Evolutionary conservation across 495 filamentous ascomycete genomes (phyloP), one percentile per base, ranked within the genome.

Genomic region (Amphirosellinia nigrospora): DNA sequence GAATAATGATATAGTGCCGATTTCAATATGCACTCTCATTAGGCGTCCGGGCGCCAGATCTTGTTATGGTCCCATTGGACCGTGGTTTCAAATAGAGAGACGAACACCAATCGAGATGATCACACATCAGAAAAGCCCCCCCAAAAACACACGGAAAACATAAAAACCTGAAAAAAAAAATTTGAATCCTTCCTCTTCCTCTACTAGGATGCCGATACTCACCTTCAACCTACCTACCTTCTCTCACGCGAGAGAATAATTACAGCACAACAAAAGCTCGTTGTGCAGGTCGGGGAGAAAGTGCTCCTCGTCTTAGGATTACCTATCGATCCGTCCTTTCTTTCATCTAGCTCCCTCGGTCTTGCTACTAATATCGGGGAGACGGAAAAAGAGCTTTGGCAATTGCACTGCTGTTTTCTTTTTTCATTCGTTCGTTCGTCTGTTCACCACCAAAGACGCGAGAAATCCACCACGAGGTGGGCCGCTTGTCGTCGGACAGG

Each of bases 121-220:
- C 19, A 36, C 2, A 38, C 32, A n/a, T 21, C 55, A 10, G 30
- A 58, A 58, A 58, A 58, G n/a, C n/a, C 7, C 19, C 15, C 30
- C 36, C 23, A 46, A 63, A 63, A 45, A 63, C 11, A 63, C 60
- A 19, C n/a, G 60, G 7, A 63, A 63, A 63, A 43, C 36, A 30
- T 13, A 50, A 50, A 36, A 64, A 23, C 41, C 15, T 10, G 30
- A 19, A n/a, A 58, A 7, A 41, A 48, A 64, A 64, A 64, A 64
- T 34, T 10, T 6, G 28, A n/a, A 46, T 1, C 2, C 59, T 10
- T 30, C 23, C 23, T 63, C 39, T 62, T 62, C 16, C 59, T 46
- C 59, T 62, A 45, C 38, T 11, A 28, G 23, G 39, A 63, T 23
- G 23, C 16, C 28, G 60, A 19, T 16, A 7, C 5, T 39, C 46